These are phyloP conservation scores for Tetragonia tetragonoides DNA, from an alignment of 148 eudicot genomes.

Conservation along the genomic window DNA sequence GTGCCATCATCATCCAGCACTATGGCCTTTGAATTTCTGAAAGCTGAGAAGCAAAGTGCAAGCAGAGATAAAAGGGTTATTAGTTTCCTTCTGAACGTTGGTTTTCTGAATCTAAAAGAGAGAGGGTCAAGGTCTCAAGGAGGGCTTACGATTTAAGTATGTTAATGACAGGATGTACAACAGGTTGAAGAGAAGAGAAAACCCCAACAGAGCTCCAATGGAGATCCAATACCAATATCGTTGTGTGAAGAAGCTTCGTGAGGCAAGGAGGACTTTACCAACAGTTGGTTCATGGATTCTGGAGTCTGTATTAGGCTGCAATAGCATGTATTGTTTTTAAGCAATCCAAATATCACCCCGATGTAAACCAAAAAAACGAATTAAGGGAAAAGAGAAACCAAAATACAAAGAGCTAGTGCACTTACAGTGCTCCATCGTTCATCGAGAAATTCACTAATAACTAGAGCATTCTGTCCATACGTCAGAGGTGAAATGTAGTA, in stretches of 20 bases:
- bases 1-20: slow-evolving; percentile 36
- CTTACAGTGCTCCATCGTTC: slow-evolving; percentile 67
- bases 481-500: slow-evolving; percentile 75
- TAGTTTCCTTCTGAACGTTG: not conserved
- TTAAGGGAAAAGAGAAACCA: not conserved
- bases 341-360: no score
- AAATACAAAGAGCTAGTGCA: slow-evolving; percentile 1
- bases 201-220: slow-evolving; percentile 63
- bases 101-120: not conserved
- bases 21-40: slow-evolving; percentile 42
- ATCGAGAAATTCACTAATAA: slow-evolving; percentile 71
- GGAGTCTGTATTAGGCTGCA: slow-evolving; percentile 62
- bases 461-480: slow-evolving; percentile 77
- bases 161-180: slow-evolving; percentile 51
- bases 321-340: slow-evolving; percentile 1
- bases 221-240: slow-evolving; percentile 66
- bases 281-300: slow-evolving; percentile 54
- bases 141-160: slow-evolving; percentile 55
- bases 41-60: slow-evolving; percentile 38
- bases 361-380: no score
- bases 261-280: slow-evolving; percentile 55
- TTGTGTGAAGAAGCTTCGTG: slow-evolving; percentile 56
- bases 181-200: slow-evolving; percentile 60
- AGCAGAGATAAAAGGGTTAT: not conserved
- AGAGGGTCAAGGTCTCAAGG: slow-evolving; percentile 1